A percentile compares a stretch with the other conserved stretches of the same genome.
phyloP scores from a whole-genome alignment of 306 rosid species.

The Hippophae gyantsensis region DNA sequence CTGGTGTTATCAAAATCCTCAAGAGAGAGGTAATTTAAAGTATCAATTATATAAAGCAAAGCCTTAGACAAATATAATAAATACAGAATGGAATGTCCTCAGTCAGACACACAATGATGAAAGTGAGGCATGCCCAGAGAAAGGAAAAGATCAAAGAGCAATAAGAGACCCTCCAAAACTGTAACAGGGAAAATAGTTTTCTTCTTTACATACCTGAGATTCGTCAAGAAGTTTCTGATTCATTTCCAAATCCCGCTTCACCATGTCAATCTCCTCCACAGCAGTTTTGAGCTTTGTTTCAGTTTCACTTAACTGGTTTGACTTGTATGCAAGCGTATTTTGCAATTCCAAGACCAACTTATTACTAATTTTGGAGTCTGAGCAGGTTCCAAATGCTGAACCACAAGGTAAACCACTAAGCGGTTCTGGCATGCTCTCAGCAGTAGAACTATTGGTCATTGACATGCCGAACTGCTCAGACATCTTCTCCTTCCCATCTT shows the following conservation, averaged over 20 bases:
- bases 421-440: slow-evolving; percentile 77
- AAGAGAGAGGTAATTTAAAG: too few species aligned
- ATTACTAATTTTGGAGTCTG: slow-evolving; percentile 42
- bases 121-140: too few species aligned
- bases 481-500: slow-evolving; percentile 57
- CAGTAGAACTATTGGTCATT: slow-evolving; percentile 87
- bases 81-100: too few species aligned
- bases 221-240: slow-evolving; percentile 78
- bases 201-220: slow-evolving; percentile 66
- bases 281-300: slow-evolving; percentile 57
- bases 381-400: slow-evolving; percentile 33
- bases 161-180: too few species aligned
- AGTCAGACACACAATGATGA: too few species aligned
- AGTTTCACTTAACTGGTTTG: slow-evolving; percentile 49
- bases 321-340: slow-evolving; percentile 56
- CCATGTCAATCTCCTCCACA: slow-evolving; percentile 58
- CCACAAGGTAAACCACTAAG: slow-evolving; percentile 49
- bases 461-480: slow-evolving; percentile 64
- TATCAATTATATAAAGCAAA: too few species aligned
- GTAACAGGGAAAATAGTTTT: not conserved
- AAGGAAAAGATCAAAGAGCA: too few species aligned
- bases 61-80: too few species aligned
- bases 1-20: too few species aligned
- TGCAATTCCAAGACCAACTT: slow-evolving; percentile 56
- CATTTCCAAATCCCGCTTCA: slow-evolving; percentile 69